Evolutionary conservation across 1,139 yeast species (phyloP).

Genomic region (Candida sp.): DNA sequence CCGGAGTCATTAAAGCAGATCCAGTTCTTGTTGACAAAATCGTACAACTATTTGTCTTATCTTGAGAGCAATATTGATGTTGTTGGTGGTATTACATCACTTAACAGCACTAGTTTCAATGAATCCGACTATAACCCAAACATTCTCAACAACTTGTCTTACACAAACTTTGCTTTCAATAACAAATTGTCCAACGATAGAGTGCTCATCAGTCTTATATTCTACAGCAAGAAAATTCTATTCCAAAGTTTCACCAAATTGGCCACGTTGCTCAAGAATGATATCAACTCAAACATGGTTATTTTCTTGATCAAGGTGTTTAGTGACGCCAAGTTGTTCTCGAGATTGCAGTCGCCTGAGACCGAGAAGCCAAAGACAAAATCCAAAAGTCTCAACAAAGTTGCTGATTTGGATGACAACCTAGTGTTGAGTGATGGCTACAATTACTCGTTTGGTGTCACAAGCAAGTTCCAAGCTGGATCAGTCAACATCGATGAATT

Average conservation of each 20-base stretch:
- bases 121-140: conserved; percentile 35
- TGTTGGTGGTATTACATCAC: conserved; percentile 39
- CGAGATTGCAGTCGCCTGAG: conserved; percentile 23
- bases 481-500: conserved; percentile 30
- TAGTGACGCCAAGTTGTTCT: conserved; percentile 41
- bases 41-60: conserved; percentile 46
- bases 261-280: conserved; percentile 34
- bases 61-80: conserved; percentile 44
- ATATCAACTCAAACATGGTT: conserved; percentile 46
- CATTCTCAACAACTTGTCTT: conserved; percentile 33
- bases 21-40: conserved; percentile 45
- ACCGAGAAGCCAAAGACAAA: conserved; percentile 29
- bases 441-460: conserved; percentile 42
- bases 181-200: conserved; percentile 29
- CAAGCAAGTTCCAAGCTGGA: conserved; percentile 33
- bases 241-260: conserved; percentile 37
- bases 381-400: conserved; percentile 20
- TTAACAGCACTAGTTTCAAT: conserved; percentile 30
- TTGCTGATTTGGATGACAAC: conserved; percentile 27
- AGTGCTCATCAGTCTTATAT: conserved; percentile 34
- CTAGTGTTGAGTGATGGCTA: conserved; percentile 37
- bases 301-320: conserved; percentile 43
- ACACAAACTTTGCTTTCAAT: conserved; percentile 26
- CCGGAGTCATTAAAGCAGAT: conserved; percentile 49
- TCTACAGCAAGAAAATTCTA: conserved; percentile 38